phyloP scores from a whole-genome alignment of 305 asterid species.

The Solanum hybrid region DNA sequence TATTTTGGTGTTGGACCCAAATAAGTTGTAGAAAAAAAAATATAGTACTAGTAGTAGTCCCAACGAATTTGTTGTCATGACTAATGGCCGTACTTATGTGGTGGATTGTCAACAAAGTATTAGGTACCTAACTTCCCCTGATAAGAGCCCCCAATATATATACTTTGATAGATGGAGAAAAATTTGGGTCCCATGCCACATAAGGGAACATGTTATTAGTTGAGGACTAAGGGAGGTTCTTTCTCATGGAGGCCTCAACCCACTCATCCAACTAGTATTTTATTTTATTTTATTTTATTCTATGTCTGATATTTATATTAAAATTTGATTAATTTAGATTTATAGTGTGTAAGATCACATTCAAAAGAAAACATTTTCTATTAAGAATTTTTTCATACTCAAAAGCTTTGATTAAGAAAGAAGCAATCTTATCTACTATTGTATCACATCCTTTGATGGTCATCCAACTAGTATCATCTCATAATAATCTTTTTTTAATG shows the following conservation, averaged over 20 bases:
- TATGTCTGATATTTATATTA: too few relatives aligned
- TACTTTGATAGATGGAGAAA: neutral
- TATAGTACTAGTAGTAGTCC: neutral
- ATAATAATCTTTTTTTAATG: neutral
- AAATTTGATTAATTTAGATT: neutral
- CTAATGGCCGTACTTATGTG: slow-evolving; percentile 4
- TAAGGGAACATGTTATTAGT: neutral
- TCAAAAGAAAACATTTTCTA: too few relatives aligned
- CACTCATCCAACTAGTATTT: neutral
- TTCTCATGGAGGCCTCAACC: neutral
- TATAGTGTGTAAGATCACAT: neutral
- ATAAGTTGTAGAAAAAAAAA: neutral
- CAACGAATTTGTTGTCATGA: neutral
- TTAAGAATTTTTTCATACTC: neutral
- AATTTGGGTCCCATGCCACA: neutral
- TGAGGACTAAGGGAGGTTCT: neutral
- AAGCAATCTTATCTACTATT: neutral
- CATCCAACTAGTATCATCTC: neutral
- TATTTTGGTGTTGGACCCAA: neutral
- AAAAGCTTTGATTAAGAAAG: too few relatives aligned
- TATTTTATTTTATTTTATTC: too few relatives aligned
- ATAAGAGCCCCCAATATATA: neutral
- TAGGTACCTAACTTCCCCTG: neutral
- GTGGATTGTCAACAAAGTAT: neutral
- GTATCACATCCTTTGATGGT: neutral